Evolutionary conservation across 2,329 filamentous ascomycete genomes (phyloP), one percentile per base, ranked within the genome.

Genomic region (Epichloe coenophiala): DNA sequence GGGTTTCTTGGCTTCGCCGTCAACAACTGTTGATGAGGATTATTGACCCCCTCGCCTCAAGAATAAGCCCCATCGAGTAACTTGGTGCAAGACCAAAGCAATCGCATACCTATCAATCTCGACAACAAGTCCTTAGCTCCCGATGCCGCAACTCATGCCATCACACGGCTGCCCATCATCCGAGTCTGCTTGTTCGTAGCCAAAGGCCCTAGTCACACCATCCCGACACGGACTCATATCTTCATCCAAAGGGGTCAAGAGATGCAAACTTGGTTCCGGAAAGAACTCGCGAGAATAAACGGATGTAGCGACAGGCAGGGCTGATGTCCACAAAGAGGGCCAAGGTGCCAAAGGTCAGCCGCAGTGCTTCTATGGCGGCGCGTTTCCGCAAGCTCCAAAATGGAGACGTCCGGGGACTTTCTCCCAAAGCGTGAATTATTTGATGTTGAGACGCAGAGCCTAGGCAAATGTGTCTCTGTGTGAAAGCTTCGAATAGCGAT

Each of bases 21-120:
- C 51, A 48, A 43, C 31, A 46, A 47, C 21, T 7, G 19, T n/a
- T n/a, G 53, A 55, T 49, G 51, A 50, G 40, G 49, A 58, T 54
- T 40, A n/a, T 48, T 54, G 49, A 70, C 71, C 86, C 85, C 86
- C 88, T 95, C 89, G 90, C 86, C 79, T 89, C 91, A 86, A 96
- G 88, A 96, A 95, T 97, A 89, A 96, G 91, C 91, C 91, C 91
- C 91, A 95, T 97, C 89, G 90, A 95, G 91, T 97, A 94, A 95
- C 87, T 77, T 71, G 68, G 71, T 60, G 5, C 38, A 71, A 61
- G 65, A 59, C 54, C 63, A 60, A 66, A 72, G 86, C 88, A 95
- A 96, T 95, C 91, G 90, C 91, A 96, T 97, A 83, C 85, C 91
- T 96, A 81, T 95, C 76, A 80, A 87, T 77, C 85, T 82, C 83